phyloP scores from a whole-genome alignment of 495 filamentous ascomycete genomes.

The Lentithecium fluviatile region DNA sequence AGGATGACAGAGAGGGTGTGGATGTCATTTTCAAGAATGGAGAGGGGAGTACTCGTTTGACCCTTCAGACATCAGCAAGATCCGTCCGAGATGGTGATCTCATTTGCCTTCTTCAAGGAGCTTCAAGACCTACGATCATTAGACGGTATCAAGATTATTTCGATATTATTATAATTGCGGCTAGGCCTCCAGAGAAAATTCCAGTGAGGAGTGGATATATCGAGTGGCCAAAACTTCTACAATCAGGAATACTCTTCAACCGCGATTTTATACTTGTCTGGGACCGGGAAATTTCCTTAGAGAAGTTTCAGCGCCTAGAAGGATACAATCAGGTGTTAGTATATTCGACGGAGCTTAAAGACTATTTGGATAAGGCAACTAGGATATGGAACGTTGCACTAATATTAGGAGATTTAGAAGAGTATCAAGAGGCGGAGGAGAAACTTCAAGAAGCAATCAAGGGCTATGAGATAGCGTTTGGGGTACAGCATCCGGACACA shows the following conservation, averaged over 20 bases:
- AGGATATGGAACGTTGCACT: no score
- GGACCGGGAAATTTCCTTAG: constrained; percentile 7
- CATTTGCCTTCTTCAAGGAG: background rate
- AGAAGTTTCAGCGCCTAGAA: no score
- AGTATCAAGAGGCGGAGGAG: no score
- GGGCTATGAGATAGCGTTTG: no score
- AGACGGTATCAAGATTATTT: background rate
- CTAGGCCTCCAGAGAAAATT: background rate
- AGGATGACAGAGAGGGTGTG: background rate
- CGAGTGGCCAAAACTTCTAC: no score
- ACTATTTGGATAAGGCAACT: no score
- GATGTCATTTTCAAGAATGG: background rate
- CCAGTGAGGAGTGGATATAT: no score
- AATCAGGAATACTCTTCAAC: constrained; percentile 23
- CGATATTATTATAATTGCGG: background rate
- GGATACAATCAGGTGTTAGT: no score
- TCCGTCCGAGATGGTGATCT: background rate
- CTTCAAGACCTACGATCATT: background rate
- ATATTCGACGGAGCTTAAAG: no score
- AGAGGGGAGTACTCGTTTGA: background rate
- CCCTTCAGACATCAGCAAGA: background rate
- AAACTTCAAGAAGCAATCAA: no score
- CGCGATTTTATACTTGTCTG: constrained; percentile 36
- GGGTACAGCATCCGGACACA: no score
- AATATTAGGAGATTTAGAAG: no score